Percentiles rank a stretch among this genome's conserved stretches.
phyloP scores from a whole-genome alignment of 2,329 filamentous ascomycete genomes.

The Hypoxylon sp. region DNA sequence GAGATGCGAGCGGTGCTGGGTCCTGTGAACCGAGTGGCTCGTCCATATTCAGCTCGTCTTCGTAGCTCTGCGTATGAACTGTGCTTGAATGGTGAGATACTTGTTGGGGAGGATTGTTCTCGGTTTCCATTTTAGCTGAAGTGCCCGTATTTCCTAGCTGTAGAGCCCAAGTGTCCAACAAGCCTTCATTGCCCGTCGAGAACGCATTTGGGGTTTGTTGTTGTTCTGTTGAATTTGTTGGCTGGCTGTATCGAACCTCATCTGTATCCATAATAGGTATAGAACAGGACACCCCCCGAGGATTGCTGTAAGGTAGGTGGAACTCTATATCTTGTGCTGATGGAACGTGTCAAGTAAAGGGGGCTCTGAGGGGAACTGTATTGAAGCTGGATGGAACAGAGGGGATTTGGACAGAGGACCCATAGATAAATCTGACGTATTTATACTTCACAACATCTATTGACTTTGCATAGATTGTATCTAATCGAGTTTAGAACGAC shows the following conservation, averaged over 20 bases:
- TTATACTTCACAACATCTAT: neutral
- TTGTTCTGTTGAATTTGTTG: neutral
- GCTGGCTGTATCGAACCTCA: neutral
- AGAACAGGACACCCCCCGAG: neutral
- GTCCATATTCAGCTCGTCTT: neutral
- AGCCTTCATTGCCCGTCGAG: neutral
- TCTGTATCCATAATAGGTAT: neutral
- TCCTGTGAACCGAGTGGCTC: neutral
- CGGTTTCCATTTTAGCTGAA: neutral
- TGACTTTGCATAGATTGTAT: constrained; percentile 13
- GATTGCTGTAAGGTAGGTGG: neutral
- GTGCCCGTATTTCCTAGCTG: neutral
- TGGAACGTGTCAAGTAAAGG: neutral
- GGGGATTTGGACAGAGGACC: no score
- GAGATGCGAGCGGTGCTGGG: neutral
- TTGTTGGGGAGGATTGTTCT: neutral
- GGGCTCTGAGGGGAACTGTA: neutral
- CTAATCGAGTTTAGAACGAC: neutral
- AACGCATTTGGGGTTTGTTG: neutral
- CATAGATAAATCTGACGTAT: neutral
- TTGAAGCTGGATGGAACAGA: neutral
- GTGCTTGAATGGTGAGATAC: neutral
- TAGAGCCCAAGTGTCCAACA: neutral
- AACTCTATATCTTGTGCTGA: neutral
- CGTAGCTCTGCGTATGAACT: neutral